Conservation (phyloP, 495 filamentous ascomycete genomes). For the Neurospora africana region DNA sequence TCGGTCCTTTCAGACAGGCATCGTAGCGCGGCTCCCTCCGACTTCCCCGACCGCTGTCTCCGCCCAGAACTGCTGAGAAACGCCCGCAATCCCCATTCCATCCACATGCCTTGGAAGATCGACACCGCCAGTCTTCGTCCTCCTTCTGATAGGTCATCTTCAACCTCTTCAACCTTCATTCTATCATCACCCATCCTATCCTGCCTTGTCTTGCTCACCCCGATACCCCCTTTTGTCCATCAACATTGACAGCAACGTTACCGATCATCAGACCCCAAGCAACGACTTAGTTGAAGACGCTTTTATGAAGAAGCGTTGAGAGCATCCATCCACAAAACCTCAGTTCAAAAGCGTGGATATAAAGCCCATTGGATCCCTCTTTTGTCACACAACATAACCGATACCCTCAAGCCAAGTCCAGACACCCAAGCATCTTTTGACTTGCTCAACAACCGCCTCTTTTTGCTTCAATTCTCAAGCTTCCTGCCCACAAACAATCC, state of each 20-base stretch:
- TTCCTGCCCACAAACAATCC: neutral
- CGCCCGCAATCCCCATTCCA: neutral
- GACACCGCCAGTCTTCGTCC: neutral
- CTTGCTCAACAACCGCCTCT: neutral
- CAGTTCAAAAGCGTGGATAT: neutral
- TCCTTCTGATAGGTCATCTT: neutral
- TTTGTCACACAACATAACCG: neutral
- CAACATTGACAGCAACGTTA: neutral
- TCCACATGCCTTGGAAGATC: neutral
- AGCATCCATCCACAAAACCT: neutral
- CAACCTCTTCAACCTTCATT: neutral
- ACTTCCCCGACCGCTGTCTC: neutral
- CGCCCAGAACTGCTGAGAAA: neutral
- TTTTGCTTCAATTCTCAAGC: neutral
- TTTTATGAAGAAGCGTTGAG: neutral
- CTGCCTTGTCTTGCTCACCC: neutral
- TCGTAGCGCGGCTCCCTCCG: slow-evolving; percentile 6
- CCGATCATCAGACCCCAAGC: neutral
- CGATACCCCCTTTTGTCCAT: neutral
- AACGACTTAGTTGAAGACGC: neutral
- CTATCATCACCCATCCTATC: neutral
- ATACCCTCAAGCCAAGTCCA: neutral
- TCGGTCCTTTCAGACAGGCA: slow-evolving; percentile 12
- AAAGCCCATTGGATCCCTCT: neutral
- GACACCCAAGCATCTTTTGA: neutral